phyloP scores from a whole-genome alignment of 1,139 yeast genomes.

The Candida glucosophila region DNA sequence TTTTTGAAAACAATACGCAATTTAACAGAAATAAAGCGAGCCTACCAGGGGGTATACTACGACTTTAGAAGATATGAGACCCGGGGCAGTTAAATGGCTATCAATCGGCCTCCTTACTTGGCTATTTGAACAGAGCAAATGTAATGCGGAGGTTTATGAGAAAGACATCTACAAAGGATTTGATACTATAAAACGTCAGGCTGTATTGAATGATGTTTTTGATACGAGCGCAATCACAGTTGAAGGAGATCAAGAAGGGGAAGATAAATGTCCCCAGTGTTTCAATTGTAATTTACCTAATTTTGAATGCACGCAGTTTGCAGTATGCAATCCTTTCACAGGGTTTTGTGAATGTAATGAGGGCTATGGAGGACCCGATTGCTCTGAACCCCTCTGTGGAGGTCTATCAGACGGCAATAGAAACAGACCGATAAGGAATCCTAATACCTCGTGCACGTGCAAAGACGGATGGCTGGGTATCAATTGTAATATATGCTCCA shows the following conservation, averaged over 20 bases:
- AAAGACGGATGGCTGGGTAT: constrained; percentile 87
- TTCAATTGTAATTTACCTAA: constrained; percentile 93
- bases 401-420: constrained; percentile 55
- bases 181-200: constrained; percentile 18
- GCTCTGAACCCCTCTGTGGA: constrained; percentile 87
- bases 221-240: constrained; percentile 7
- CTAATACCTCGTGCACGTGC: constrained; percentile 54
- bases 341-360: constrained; percentile 89
- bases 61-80: too few species aligned
- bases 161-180: too few species aligned
- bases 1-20: too few species aligned
- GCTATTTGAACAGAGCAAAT: too few species aligned
- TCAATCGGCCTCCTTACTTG: too few species aligned
- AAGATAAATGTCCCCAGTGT: constrained; percentile 62
- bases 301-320: constrained; percentile 84
- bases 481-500: constrained; percentile 78
- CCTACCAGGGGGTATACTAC: too few species aligned
- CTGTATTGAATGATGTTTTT: constrained; percentile 19
- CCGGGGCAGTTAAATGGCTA: too few species aligned
- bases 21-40: too few species aligned
- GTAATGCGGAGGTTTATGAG: too few species aligned
- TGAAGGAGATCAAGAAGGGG: constrained; percentile 4
- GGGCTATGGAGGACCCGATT: constrained; percentile 92
- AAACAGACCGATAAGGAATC: constrained; percentile 54
- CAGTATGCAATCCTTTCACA: constrained; percentile 74